Base-by-base conservation (phyloP, 352 stramenopile species). In the Phytophthora syringae region DNA sequence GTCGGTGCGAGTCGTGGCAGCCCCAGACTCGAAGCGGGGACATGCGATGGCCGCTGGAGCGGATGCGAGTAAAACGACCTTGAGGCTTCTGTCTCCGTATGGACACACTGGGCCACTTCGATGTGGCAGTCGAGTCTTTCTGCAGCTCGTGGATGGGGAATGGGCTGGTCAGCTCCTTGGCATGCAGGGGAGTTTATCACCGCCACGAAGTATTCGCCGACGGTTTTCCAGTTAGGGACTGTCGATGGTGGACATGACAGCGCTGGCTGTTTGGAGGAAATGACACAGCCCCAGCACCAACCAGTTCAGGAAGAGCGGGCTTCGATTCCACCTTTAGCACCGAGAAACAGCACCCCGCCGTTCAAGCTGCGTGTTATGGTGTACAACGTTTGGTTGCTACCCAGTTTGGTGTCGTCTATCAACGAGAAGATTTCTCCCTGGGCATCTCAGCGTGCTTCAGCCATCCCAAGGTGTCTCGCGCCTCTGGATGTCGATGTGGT, bases 371-470 rank as follows among this genome's bases (percentile, higher is more conserved):
- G 83, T 7, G 67, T 89, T 20, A 80, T 88, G 77, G 72, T 78
- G 12, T 92, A 92, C 72, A 92, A 92, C 45, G 80, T 92, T 16
- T 92, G 83, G 83, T 56, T 92, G 10, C 53, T 92, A 24, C 83
- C 83, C 2, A 78, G 76, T 51, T 77, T 90, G 18, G 70, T 90
- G 22, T 79, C 72, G 20, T 86, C 68, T 1, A 74, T 90, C 56
- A 89, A 84, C 55, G 77, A 80, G 52, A 90, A 88, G 66, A 53
- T 92, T 21, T 89, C 79, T 11, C 81, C 81, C 3, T 79, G 60
- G 22, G 74, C 74, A 2, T 62, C 68, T n/a, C 63, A 79, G 25
- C 75, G 83, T 7, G 75, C 80, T 15, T 70, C 73, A n/a, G 83
- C 81, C 3, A 90, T 92, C 44, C 83, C 83, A 2, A 52, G 64